Conservation (phyloP, 2,329 filamentous ascomycete species). For the Fusarium sp. region DNA sequence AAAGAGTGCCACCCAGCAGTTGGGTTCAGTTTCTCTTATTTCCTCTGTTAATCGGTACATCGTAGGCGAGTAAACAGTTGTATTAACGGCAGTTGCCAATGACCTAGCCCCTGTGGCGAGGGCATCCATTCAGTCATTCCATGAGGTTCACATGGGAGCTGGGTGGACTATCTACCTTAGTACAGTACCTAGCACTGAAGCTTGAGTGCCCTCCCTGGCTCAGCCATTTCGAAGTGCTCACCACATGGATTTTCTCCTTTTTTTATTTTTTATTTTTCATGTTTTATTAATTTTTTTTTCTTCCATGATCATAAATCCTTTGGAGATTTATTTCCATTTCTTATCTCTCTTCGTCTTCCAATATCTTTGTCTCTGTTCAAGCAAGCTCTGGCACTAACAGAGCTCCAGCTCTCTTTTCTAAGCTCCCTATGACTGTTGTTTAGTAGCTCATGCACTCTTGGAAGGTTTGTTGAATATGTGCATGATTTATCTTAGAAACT, state of each 20-base stretch:
- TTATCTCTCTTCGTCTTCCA: neutral
- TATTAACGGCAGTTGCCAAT: constrained; percentile 3
- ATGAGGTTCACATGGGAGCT: neutral
- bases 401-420: neutral
- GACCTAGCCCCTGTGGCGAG: no score
- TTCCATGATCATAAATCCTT: neutral
- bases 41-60: constrained; percentile 8
- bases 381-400: constrained; percentile 11
- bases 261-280: constrained; percentile 1
- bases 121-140: neutral
- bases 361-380: neutral
- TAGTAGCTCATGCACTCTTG: constrained; percentile 4
- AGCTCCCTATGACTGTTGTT: constrained; percentile 4
- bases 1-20: constrained; percentile 9
- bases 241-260: constrained; percentile 19
- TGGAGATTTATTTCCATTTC: neutral
- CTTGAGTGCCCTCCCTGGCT: constrained; percentile 15
- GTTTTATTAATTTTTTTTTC: neutral
- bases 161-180: neutral
- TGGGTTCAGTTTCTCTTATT: neutral
- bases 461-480: neutral
- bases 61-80: constrained; percentile 1
- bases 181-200: constrained; percentile 12
- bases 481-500: neutral
- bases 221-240: constrained; percentile 19